Evolutionary conservation across 108 stramenopile species (phyloP), one percentile per base, ranked within the genome.

Genomic region (Fragilariopsis cylindrus): DNA sequence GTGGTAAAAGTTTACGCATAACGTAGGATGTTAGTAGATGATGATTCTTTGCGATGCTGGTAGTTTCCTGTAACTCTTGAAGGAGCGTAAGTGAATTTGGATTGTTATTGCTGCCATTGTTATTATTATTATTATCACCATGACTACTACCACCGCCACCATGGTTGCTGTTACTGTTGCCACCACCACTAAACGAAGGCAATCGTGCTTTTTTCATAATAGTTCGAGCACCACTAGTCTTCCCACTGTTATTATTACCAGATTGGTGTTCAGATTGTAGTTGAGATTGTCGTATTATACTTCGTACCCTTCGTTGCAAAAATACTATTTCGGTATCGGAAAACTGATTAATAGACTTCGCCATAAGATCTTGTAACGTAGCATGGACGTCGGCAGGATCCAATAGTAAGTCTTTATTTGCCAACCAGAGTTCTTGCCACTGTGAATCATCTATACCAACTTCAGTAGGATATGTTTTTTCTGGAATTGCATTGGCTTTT

Each of bases 351-450:
- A 69, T 83, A 3, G 57, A 30, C 11, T 64, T 47, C 19, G 64
- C 57, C 72, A 83, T 83, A 11, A 76, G 64, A 62, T 68, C 72
- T 43, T 79, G 78, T 58, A 85, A 47, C 12, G 81, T 73, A 12
- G 84, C 50, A 48, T 75, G 84, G 40, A 84, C 78, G 58, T 88
- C 88, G 30, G 75, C 69, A 47, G 88, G 88, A 79, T 88, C 88
- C 50, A 84, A 49, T n/a, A 87, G 55, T 39, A 65, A 19, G 43
- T 62, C 48, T 13, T 64, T 55, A 47, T 82, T 72, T 11, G 73
- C 64, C 30, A 79, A 53, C 81, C 82, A 84, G 8, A 87, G 67
- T 21, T 46, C 43, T 42, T 45, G 72, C 86, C 86, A 87, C 48
- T 77, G 77, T 12, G 71, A 60, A 56, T 80, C 79, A 41, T 40